phyloP scores from a whole-genome alignment of 2,329 filamentous ascomycete genomes.

The Drechslera avenae region DNA sequence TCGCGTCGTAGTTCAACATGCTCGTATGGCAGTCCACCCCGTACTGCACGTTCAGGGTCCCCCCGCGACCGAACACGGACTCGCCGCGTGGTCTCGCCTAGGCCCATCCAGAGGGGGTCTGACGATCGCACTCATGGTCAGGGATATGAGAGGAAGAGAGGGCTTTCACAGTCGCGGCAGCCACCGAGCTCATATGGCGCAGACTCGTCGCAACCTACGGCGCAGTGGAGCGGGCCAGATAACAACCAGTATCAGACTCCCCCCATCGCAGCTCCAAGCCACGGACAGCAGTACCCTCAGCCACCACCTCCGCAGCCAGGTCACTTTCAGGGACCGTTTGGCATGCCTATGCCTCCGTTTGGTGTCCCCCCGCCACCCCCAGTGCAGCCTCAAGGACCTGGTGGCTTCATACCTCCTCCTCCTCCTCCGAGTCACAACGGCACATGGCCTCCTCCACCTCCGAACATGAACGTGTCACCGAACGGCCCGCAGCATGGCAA shows the following conservation, averaged over 20 bases:
- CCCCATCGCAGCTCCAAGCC: slow-evolving; percentile 8
- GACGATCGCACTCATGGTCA: slow-evolving; percentile 10
- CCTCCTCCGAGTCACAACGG: slow-evolving; percentile 33
- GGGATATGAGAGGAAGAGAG: slow-evolving; percentile 11
- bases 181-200: slow-evolving; percentile 14
- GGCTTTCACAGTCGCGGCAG: slow-evolving; percentile 13
- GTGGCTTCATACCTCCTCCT: slow-evolving; percentile 29
- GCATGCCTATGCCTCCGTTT: slow-evolving; percentile 24
- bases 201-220: slow-evolving; percentile 12
- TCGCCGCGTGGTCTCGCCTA: slow-evolving; percentile 19
- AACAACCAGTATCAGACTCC: slow-evolving; percentile 14
- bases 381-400: slow-evolving; percentile 23
- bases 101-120: slow-evolving; percentile 5
- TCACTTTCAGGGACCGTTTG: slow-evolving; percentile 27
- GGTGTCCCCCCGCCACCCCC: slow-evolving; percentile 28
- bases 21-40: slow-evolving; percentile 19
- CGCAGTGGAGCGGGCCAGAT: slow-evolving; percentile 16
- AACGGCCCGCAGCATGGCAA: slow-evolving; percentile 13
- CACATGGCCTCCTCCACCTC: slow-evolving; percentile 27
- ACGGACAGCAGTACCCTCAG: slow-evolving; percentile 16
- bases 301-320: slow-evolving; percentile 22
- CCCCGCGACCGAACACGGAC: slow-evolving; percentile 15
- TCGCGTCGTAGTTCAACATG: slow-evolving; percentile 20
- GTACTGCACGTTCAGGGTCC: slow-evolving; percentile 17
- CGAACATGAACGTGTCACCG: slow-evolving; percentile 23